Base-by-base conservation (phyloP, 345 rosid genomes). In the Eucalyptus viminalis region DNA sequence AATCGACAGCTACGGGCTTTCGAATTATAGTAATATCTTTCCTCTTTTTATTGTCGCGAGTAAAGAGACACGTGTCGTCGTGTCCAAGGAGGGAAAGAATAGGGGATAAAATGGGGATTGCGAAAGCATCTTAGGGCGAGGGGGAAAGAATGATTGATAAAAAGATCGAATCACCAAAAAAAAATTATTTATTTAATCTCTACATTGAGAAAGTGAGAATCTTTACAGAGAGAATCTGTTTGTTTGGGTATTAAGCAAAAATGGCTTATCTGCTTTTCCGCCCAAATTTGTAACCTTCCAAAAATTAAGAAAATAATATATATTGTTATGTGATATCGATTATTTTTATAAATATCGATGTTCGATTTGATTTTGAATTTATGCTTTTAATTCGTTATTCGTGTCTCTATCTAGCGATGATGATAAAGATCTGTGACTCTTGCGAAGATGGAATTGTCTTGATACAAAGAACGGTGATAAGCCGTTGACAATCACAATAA, bases 311-410 rank as follows among this genome's bases (percentile, higher is more conserved):
- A 15, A 8, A 8, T 16, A 2, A n/a, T 4, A 67, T 15, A 67
- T 67, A 1, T 4, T 16, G 19, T 4, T 9, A 0, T 8, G 6
- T 7, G 4, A 16, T 69, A 69, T 69, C 5, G 3, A 40, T 69
- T 34, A 31, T 17, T 34, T 9, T 17, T 31, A 5, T 67, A 31
- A 31, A 67, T 67, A 31, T 4, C 1, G 19, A 5, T 1, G 6
- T 67, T 69, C 2, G 2, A 69, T 21, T 69, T 34, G 80, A 17
- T 69, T 34, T 69, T 34, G 44, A 69, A 69, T 34, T 3, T 16
- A 9, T 9, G 5, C 6, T 15, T 67, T 67, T 34, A 67, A 67
- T 67, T 31, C 0, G 4, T 22, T 10, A 69, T 69, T 8, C 5
- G 3, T 16, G 2, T 69, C 43, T 69, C 24, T 8, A 9, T 69